Evolutionary conservation across 495 filamentous ascomycete species (phyloP).

Genomic region (Tuber borchii): DNA sequence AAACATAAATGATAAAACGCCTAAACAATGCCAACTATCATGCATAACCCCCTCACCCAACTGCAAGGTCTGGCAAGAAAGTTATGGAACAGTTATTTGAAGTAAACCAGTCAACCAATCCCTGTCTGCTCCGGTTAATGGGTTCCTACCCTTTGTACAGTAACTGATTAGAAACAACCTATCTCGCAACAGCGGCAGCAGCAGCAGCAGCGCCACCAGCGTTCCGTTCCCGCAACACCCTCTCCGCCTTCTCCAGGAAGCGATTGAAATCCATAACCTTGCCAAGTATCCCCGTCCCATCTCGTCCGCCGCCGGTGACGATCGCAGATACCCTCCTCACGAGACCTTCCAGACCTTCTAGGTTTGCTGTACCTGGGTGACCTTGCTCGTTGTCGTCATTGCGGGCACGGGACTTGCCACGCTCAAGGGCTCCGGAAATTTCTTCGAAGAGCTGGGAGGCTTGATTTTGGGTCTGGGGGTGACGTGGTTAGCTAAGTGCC

Average conservation of each 20-base stretch:
- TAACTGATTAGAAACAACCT: not conserved
- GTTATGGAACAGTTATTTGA: not conserved
- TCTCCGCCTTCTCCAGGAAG: conserved; percentile 33
- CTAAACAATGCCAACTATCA: not conserved
- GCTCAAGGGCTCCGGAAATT: conserved; percentile 31
- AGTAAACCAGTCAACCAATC: not conserved
- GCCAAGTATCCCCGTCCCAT: conserved; percentile 30
- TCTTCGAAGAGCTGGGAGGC: conserved; percentile 35
- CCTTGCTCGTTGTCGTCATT: not conserved
- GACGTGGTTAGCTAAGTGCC: conserved; percentile 3
- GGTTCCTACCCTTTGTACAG: not conserved
- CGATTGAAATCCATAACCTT: conserved; percentile 36
- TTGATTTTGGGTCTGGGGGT: conserved; percentile 22
- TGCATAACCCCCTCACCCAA: not conserved
- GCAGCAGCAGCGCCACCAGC: not conserved
- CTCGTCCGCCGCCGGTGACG: conserved; percentile 31
- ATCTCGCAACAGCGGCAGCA: not conserved
- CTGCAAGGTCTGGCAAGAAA: not conserved
- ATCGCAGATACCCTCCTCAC: conserved; percentile 18
- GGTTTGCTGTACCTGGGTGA: not conserved
- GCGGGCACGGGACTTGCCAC: conserved; percentile 19
- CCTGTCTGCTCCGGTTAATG: not conserved
- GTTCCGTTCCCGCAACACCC: conserved; percentile 24
- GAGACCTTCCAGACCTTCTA: conserved; percentile 28
- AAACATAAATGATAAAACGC: not conserved